Conservation (phyloP, 2,329 filamentous ascomycete genomes). For the Paecilomyces variotii region DNA sequence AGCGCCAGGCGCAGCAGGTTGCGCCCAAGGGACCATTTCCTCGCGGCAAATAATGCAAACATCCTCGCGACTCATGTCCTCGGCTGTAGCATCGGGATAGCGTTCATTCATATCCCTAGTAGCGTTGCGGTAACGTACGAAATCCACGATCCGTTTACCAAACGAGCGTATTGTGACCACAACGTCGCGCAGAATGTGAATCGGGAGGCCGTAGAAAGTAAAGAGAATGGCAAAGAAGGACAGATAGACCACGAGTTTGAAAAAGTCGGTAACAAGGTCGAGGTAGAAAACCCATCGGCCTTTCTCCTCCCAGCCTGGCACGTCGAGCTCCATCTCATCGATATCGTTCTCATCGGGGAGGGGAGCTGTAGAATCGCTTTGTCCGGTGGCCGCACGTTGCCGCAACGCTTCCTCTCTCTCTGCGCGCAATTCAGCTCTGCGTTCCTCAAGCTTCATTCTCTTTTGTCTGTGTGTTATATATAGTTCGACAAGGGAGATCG, state of each 20-base stretch:
- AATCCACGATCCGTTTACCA: slow-evolving; percentile 77
- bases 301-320: slow-evolving; percentile 94
- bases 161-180: slow-evolving; percentile 93
- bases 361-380: slow-evolving; percentile 29
- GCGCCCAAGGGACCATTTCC: slow-evolving; percentile 78
- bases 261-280: slow-evolving; percentile 78
- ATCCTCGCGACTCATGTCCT: slow-evolving; percentile 77
- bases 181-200: slow-evolving; percentile 92
- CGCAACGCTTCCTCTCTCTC: slow-evolving; percentile 42
- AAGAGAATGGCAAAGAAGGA: slow-evolving; percentile 91
- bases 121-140: slow-evolving; percentile 82
- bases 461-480: slow-evolving; percentile 69
- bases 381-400: slow-evolving; percentile 28
- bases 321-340: slow-evolving; percentile 89
- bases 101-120: slow-evolving; percentile 85
- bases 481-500: slow-evolving; percentile 69
- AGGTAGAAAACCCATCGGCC: slow-evolving; percentile 85
- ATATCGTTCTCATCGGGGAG: slow-evolving; percentile 64
- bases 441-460: slow-evolving; percentile 56
- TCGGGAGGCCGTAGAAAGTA: slow-evolving; percentile 87
- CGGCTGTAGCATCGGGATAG: slow-evolving; percentile 82
- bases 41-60: slow-evolving; percentile 98
- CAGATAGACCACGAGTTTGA: slow-evolving; percentile 83
- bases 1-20: slow-evolving; percentile 36
- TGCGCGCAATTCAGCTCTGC: slow-evolving; percentile 58